Evolutionary conservation across 257 asterid species (phyloP).

Genomic region (Nicotiana undulata): DNA sequence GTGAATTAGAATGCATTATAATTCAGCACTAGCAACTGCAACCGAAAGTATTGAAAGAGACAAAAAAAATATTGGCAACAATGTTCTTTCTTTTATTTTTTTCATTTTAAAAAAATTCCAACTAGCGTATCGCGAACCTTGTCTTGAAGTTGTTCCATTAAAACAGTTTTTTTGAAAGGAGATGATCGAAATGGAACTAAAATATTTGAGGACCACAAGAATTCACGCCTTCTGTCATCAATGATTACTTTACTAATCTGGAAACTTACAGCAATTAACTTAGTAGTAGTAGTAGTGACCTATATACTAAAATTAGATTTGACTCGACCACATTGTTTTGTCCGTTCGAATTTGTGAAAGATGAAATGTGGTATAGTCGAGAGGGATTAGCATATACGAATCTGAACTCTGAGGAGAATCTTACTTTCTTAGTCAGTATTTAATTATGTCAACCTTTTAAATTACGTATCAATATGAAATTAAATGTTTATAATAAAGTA

Average conservation of each 20-base stretch:
- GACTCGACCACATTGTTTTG: not conserved
- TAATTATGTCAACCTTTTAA: not conserved
- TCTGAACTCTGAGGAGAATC: not conserved
- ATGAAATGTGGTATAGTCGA: not conserved
- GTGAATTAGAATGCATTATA: not conserved
- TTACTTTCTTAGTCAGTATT: not conserved
- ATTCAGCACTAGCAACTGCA: not conserved
- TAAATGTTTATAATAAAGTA: not conserved
- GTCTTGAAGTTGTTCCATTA: not conserved
- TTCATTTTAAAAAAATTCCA: not conserved
- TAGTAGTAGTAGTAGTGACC: not conserved
- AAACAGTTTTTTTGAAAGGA: not conserved
- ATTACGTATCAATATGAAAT: not conserved
- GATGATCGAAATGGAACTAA: not conserved
- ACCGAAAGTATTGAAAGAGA: not conserved
- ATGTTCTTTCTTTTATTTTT: not conserved
- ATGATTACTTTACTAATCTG: not conserved
- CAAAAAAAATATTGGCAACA: not conserved
- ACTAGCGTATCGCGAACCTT: not conserved
- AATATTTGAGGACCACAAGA: not conserved
- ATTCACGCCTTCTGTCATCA: not conserved
- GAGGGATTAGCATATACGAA: not conserved
- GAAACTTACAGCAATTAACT: not conserved
- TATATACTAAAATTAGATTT: not conserved
- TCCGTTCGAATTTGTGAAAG: not conserved